Base-by-base conservation (phyloP, 139 green algal genomes). In the Chlorella sorokiniana region DNA sequence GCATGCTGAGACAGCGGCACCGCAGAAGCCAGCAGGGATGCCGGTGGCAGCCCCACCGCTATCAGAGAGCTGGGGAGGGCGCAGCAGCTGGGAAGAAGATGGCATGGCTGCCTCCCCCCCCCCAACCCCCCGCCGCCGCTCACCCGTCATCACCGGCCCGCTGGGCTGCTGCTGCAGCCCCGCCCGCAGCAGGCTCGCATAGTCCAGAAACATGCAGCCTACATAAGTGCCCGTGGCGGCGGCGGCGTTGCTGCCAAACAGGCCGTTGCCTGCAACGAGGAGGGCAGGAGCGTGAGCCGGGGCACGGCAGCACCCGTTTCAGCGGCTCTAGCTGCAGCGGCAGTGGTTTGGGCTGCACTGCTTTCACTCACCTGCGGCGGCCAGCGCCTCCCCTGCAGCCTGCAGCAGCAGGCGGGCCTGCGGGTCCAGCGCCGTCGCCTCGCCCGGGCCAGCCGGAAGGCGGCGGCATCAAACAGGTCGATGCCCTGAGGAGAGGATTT, bases 361-460 rank as follows among this genome's bases (percentile, higher is more conserved):
- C 18, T 9, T 10, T 38, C 2, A 61, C 69, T 69, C 41, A 67
- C 81, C 91, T 48, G 83, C 78, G 25, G 83, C 79, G 9, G 42
- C 42, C 29, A 91, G 51, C 27, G 92, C 91, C 4, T 68, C 77
- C 8, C 70, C 81, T 22, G 77, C 75, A 33, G 91, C 69, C 79
- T 93, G 72, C 68, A 96, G 81, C 61, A 96, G 88, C 69, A 95
- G 59, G 44, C 94, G 89, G 37, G 89, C 83, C 78, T 96, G 90
- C 0, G 93, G 93, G 76, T 97, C 94, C 85, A 97, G 89, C 8
- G 88, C 56, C 0, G 74, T 48, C 1, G 89, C 89, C 77, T 97
- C 93, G 59, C 45, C 1, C 33, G 40, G 8, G 63, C 64, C 5
- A 97, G 68, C 5, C 87, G 82, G 72, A 97, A 96, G 27, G 82